Evolutionary conservation across 1,139 yeast species (phyloP), one percentile per base, ranked within the genome.

Genomic region (Yarrowia galli): DNA sequence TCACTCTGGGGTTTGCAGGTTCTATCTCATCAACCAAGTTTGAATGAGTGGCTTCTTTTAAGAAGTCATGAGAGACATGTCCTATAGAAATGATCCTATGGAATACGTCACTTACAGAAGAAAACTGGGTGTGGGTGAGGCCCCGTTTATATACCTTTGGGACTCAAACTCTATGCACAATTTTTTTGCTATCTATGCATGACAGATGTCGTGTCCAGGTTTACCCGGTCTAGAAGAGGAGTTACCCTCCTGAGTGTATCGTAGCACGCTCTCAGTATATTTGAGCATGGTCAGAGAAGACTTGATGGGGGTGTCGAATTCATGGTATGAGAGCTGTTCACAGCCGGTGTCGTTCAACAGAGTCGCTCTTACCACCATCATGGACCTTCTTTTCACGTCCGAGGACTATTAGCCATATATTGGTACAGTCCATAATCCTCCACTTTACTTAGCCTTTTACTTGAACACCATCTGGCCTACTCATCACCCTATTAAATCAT

Each of bases 1-100:
- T 58, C 64, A 58, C 64, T 58, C 64, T 58, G 64, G 64, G 64
- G 64, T 58, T 58, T 58, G 64, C 64, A 58, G 64, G 64, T 58
- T 58, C 64, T 58, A 43, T 58, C 64, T 58, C 64, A 58, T 58
- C 64, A 58, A 58, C 64, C 64, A 58, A 58, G 64, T 58, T 58
- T 58, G 64, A 58, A 58, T 58, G 22, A 58, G 64, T 58, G 64
- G 64, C 64, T 58, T 58, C 51, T 58, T 58, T 58, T 43, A 43
- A 58, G 42, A 58, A 58, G 64, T 58, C 64, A 58, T 43, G 64
- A 58, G 64, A 58, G 64, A 58, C 51, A 43, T 58, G 64, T 58
- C 64, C 64, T 58, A 58, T 58, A 58, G 64, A 58, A 58, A 58
- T 58, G 64, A 58, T 58, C 64, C 64, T 58, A 58, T 58, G 64